phyloP scores from a whole-genome alignment of 192 early-diverging fungal genomes.

The Coemansia sp. region DNA sequence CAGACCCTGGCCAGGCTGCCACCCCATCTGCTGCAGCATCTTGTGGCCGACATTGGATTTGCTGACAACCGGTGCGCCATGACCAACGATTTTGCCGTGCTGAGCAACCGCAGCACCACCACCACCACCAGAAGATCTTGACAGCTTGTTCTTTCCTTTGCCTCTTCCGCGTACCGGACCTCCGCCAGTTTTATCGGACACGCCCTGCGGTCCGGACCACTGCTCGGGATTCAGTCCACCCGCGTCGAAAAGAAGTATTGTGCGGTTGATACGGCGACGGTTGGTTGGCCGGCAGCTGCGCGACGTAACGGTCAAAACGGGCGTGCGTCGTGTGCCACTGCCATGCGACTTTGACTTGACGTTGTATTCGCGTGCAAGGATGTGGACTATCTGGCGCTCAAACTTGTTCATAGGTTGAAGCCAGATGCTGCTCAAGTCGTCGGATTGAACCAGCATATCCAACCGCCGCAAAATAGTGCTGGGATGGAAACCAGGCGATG shows the following conservation, averaged over 20 bases:
- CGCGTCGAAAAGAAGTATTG: constrained; percentile 29
- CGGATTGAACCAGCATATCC: constrained; percentile 20
- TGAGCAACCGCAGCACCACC: not conserved
- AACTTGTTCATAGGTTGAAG: constrained; percentile 46
- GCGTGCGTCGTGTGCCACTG: constrained; percentile 20
- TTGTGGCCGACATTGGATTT: constrained; percentile 48
- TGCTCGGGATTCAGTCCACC: constrained; percentile 28
- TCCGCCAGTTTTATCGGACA: too few species aligned
- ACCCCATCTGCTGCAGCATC: constrained; percentile 52
- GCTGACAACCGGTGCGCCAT: constrained; percentile 38
- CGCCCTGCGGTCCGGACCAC: constrained; percentile 19
- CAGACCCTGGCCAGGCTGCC: constrained; percentile 47
- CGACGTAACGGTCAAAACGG: constrained; percentile 27
- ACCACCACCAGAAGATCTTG: constrained; percentile 3
- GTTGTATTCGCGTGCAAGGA: constrained; percentile 39
- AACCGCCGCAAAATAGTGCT: constrained; percentile 24
- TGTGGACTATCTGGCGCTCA: constrained; percentile 43
- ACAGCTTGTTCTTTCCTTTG: not conserved
- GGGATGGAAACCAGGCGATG: constrained; percentile 34
- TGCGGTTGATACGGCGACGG: constrained; percentile 26
- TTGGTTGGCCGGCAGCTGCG: constrained; percentile 21
- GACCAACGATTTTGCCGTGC: constrained; percentile 40
- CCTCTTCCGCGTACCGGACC: not conserved
- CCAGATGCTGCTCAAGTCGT: constrained; percentile 40
- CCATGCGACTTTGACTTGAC: constrained; percentile 49